Evolutionary conservation across 768 basidiomycete genomes (phyloP).

Genomic region (Termitomyces eurrhizus): DNA sequence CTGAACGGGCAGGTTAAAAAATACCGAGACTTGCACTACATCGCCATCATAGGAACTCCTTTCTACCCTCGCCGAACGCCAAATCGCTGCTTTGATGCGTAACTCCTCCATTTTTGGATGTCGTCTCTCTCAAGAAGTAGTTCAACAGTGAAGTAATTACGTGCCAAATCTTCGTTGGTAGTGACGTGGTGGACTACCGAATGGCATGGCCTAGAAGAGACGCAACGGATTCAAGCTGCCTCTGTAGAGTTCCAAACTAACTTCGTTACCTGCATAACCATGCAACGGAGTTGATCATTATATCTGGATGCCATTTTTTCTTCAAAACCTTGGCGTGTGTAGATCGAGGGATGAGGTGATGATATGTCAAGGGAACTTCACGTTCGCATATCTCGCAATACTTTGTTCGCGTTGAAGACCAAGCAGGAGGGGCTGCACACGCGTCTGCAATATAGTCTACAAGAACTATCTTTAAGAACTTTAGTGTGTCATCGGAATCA

Average conservation of each 20-base stretch:
- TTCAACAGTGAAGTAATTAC: slow-evolving; percentile 45
- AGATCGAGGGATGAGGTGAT: slow-evolving; percentile 55
- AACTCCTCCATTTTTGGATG: slow-evolving; percentile 51
- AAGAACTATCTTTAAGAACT: slow-evolving; percentile 38
- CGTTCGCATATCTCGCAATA: slow-evolving; percentile 61
- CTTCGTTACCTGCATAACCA: slow-evolving; percentile 48
- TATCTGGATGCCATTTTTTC: slow-evolving; percentile 52
- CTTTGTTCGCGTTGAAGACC: slow-evolving; percentile 46
- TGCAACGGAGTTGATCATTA: slow-evolving; percentile 52
- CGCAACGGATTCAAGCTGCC: background rate
- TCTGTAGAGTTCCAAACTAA: background rate
- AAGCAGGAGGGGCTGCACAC: slow-evolving; percentile 46
- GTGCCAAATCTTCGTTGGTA: slow-evolving; percentile 47
- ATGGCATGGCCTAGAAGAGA: slow-evolving; percentile 43
- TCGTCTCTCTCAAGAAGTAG: slow-evolving; percentile 49
- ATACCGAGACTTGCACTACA: background rate
- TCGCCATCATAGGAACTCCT: background rate
- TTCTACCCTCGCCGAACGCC: slow-evolving; percentile 22
- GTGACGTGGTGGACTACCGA: slow-evolving; percentile 47
- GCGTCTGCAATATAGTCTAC: slow-evolving; percentile 40
- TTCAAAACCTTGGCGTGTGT: slow-evolving; percentile 52
- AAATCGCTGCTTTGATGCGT: slow-evolving; percentile 45
- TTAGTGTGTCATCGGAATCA: slow-evolving; percentile 36
- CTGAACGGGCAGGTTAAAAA: background rate
- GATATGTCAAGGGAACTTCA: slow-evolving; percentile 55